Percentiles rank a stretch among this genome's conserved stretches.
Conservation (phyloP, 2,329 filamentous ascomycete genomes). For the Botrytis medusae region DNA sequence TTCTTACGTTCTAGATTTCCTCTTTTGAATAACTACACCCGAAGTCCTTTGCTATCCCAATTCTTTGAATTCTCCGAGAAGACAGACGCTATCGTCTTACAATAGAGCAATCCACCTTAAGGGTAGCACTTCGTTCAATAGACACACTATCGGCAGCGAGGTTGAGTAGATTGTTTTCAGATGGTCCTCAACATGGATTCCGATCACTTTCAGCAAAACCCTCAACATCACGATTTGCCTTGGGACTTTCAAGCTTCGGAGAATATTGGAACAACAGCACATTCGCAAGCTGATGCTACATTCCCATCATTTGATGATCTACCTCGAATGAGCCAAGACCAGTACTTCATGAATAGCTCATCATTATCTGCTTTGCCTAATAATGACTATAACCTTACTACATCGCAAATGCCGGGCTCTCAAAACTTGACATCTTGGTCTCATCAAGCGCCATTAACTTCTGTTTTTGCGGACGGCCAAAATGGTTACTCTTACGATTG, state of each 20-base stretch:
- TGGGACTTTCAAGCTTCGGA: slow-evolving; percentile 31
- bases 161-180: slow-evolving; percentile 27
- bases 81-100: slow-evolving; percentile 32
- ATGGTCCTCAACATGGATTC: slow-evolving; percentile 34
- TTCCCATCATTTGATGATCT: slow-evolving; percentile 35
- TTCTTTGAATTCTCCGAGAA: slow-evolving; percentile 37
- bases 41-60: slow-evolving; percentile 37
- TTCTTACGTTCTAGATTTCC: slow-evolving; percentile 13
- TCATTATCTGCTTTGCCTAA: slow-evolving; percentile 25
- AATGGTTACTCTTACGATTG: slow-evolving; percentile 31
- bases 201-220: slow-evolving; percentile 30
- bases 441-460: slow-evolving; percentile 25
- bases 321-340: slow-evolving; percentile 30
- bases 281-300: slow-evolving; percentile 26
- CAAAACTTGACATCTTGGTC: slow-evolving; percentile 31
- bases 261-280: slow-evolving; percentile 24
- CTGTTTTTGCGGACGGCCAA: slow-evolving; percentile 24
- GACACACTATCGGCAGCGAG: slow-evolving; percentile 30
- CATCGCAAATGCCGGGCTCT: slow-evolving; percentile 9
- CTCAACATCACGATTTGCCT: slow-evolving; percentile 31
- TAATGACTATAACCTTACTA: slow-evolving; percentile 27
- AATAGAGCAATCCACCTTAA: slow-evolving; percentile 35
- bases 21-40: slow-evolving; percentile 38
- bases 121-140: slow-evolving; percentile 31
- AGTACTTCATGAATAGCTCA: slow-evolving; percentile 31